These are phyloP conservation scores for Dendrocalamus sinicus DNA, from an alignment of 176 grass and related monocot species.

Conservation along the genomic window DNA sequence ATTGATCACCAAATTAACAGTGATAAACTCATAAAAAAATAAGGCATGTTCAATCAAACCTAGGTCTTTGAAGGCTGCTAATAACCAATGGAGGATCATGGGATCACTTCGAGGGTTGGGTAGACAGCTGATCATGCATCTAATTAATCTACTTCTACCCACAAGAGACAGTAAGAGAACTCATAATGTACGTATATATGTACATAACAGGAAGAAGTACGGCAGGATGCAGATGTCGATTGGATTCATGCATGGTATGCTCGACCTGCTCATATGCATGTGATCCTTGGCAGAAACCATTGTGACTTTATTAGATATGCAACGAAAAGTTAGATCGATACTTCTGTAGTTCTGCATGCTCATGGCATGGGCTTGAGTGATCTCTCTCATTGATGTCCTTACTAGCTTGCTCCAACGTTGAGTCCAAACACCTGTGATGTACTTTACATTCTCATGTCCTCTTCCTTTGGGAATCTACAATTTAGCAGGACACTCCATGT, in stretches of 20 bases:
- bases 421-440: slow-evolving; percentile 11
- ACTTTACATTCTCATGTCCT: slow-evolving; percentile 25
- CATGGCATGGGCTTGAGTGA: not conserved
- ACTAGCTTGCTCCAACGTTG: not conserved
- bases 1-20: not conserved
- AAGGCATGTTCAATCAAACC: not conserved
- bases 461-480: slow-evolving; percentile 1
- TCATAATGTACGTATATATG: not conserved
- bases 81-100: not conserved
- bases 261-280: slow-evolving; percentile 22
- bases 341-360: slow-evolving; percentile 2
- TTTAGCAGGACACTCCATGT: slow-evolving; percentile 16
- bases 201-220: not conserved
- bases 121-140: not conserved
- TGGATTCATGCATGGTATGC: not conserved
- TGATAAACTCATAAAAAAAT: not conserved
- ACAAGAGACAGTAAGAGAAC: too few relatives aligned
- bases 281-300: slow-evolving; percentile 1
- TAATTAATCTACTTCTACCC: not conserved
- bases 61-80: not conserved
- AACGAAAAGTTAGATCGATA: slow-evolving; percentile 2
- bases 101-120: not conserved
- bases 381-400: not conserved
- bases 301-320: not conserved
- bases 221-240: not conserved